Base-by-base conservation (phyloP, 108 stramenopile species). In the Skeletonema grethae region DNA sequence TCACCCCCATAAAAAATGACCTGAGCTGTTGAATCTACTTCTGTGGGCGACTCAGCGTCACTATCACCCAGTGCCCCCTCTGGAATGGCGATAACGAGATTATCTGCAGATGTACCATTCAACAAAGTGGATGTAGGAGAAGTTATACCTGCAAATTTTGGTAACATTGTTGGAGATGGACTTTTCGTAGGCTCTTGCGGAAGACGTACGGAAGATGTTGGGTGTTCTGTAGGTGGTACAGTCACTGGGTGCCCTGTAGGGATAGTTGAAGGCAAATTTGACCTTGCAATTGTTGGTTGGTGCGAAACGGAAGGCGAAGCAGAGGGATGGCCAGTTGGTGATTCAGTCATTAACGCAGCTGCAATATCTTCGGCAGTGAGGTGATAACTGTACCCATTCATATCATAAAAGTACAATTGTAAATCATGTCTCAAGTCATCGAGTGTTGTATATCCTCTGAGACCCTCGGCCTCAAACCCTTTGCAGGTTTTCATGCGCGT, bases 371-470 rank as follows among this genome's bases (percentile, higher is more conserved):
- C 41, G 1, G 50, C 50, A 24, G 50, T 8, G 8, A 22, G 50
- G 22, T 53, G 50, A 24, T 53, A 53, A 9, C 22, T 53, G 7
- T 53, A 53, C 7, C 50, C 50, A 24, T 53, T 53, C 50, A 24
- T 53, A 22, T 53, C 50, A 7, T 53, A 53, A 22, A 53, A 53
- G 50, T 53, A 53, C 22, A 53, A 24, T 22, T 53, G 50, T 24
- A 53, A 53, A 53, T 53, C 50, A 53, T 53, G 22, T 0, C 50
- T 22, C n/a, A 53, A 22, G 22, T 53, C 50, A 24, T 53, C 50
- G 22, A 53, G 50, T 20, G 50, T 24, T 15, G 5, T 20, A 2
- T 53, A 53, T 53, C 50, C 50, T n/a, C 0, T 53, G 50, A 53
- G 50, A 9, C 50, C 50, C 50, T 53, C 50, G 1, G 50, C 1